Base-by-base conservation (phyloP, 225 moss, liverwort and hornwort genomes). In the Polytrichum formosum region DNA sequence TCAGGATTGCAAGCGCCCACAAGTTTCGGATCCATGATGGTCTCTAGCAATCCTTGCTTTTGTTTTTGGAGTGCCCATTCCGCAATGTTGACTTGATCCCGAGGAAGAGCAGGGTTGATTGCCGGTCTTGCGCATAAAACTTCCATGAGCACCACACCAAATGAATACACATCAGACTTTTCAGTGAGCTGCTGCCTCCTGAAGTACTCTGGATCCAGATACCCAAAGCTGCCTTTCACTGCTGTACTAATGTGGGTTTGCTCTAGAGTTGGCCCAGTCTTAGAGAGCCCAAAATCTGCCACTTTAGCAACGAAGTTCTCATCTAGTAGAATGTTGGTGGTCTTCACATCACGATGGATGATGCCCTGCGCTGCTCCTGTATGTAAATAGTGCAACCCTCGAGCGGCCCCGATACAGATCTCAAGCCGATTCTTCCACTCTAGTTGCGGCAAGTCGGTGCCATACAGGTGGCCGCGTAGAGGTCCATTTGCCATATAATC, bases 11-110 rank as follows among this genome's bases (percentile, higher is more conserved):
- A 88, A 67, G 74, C 68, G 17, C 85, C 85, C 1, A 90, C 85
- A 17, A 93, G 80, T 67, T 72, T 72, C 8, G 90, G 96, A 60
- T 96, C 96, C 76, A 96, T 93, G 16, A 96, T 91, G 9, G 87
- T 80, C 67, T 93, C 93, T 59, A 93, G 64, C 81, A 86, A 64
- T 2, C 96, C 96, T 65, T 87, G 85, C 81, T 87, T 87, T 18
- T 96, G 96, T 76, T 91, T 91, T 78, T 90, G 90, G 76, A 96
- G 70, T 18, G 91, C 96, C 96, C 96, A 96, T 59, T 96, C 96
- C 0, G 96, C 96, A 0, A 96, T 91, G 77, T 91, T 96, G 61
- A 96, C 93, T 69, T 96, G 90, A 22, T 93, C 96, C 18, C 93
- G 75, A 0, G 96, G 84, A 0, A 93, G 83, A 0, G 91, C 79